Percentiles rank a stretch among this genome's conserved stretches.
phyloP scores from a whole-genome alignment of 352 stramenopile genomes.

The Phytophthora citrophthora region DNA sequence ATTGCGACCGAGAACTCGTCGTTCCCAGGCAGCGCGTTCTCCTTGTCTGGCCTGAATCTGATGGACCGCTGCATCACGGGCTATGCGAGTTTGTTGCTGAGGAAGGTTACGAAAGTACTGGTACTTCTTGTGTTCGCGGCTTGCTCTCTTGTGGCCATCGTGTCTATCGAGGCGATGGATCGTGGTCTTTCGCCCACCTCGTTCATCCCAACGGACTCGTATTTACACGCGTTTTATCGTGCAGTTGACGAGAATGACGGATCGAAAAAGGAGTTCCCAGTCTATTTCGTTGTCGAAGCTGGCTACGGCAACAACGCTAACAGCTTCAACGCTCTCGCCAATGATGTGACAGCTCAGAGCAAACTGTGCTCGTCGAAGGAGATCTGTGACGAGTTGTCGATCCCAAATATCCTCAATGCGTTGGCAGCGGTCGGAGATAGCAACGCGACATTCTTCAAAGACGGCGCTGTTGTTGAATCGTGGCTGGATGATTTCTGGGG shows the following conservation, averaged over 20 bases:
- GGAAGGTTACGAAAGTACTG: slow-evolving; percentile 57
- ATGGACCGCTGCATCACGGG: slow-evolving; percentile 48
- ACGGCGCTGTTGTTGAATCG: slow-evolving; percentile 51
- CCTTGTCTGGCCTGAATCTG: slow-evolving; percentile 29
- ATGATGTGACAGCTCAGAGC: slow-evolving; percentile 37
- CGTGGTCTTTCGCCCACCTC: slow-evolving; percentile 60
- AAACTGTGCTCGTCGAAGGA: slow-evolving; percentile 71
- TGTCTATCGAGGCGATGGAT: slow-evolving; percentile 55
- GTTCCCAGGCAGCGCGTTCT: slow-evolving; percentile 37
- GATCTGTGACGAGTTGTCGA: slow-evolving; percentile 59
- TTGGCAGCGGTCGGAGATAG: slow-evolving; percentile 42
- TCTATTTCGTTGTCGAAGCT: slow-evolving; percentile 80
- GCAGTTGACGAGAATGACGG: slow-evolving; percentile 54
- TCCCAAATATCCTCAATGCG: slow-evolving; percentile 65
- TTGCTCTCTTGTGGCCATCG: slow-evolving; percentile 57
- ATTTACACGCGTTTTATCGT: slow-evolving; percentile 61
- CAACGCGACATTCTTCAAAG: slow-evolving; percentile 55
- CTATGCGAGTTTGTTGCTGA: slow-evolving; percentile 52
- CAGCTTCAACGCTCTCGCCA: slow-evolving; percentile 32
- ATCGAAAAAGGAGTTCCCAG: slow-evolving; percentile 42
- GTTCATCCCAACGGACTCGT: slow-evolving; percentile 64
- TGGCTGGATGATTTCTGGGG: slow-evolving; percentile 84
- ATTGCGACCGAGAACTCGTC: slow-evolving; percentile 35
- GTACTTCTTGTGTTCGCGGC: slow-evolving; percentile 61
- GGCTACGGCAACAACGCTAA: slow-evolving; percentile 60